Base-by-base conservation (phyloP, 192 early-diverging fungal genomes). In the Backusella westeae region DNA sequence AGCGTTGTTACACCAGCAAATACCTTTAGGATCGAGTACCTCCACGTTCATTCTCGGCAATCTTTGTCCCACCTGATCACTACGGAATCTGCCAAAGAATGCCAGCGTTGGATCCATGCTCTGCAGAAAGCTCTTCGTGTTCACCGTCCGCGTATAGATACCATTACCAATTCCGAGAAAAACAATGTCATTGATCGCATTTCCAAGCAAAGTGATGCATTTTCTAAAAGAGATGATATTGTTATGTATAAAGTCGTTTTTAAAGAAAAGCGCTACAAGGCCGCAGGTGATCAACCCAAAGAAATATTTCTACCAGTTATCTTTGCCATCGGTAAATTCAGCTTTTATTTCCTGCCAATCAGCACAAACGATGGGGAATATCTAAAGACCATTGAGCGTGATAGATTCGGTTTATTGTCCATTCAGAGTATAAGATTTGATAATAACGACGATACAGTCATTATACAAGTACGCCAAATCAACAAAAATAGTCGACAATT, bases 241-340 rank as follows among this genome's bases (percentile, higher is more conserved):
- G 32, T 78, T 1, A 70, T 75, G 3, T 74, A 82, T 19, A 82
- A 82, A 63, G 77, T 78, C 0, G 42, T 80, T 1, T 75, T 67
- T 26, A 80, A 72, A n/a, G 69, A 75, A 26, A 74, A 67, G 19
- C 67, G 32, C 29, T 29, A 72, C 12, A 75, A 75, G 23, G 23
- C 44, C 4, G 6, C 52, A 26, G 65, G 71, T 29, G 21, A 52
- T 15, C 41, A 65, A 0, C 38, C 38, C 6, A 78, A 78, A 49
- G 81, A 82, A 53, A 35, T 78, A 1, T 82, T 75, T 44, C 17
- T 26, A 4, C 42, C 65, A 12, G 65, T 82, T 8, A 26, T 75
- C 4, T 49, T 82, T 5, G 81, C 77, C 19, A 72, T 82, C 38
- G 81, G 81, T 21, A 75, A 76, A 52, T 75, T 69, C 65, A 82